Base-by-base conservation (phyloP, 2,329 filamentous ascomycete species). In the Tolypocladium sp. region DNA sequence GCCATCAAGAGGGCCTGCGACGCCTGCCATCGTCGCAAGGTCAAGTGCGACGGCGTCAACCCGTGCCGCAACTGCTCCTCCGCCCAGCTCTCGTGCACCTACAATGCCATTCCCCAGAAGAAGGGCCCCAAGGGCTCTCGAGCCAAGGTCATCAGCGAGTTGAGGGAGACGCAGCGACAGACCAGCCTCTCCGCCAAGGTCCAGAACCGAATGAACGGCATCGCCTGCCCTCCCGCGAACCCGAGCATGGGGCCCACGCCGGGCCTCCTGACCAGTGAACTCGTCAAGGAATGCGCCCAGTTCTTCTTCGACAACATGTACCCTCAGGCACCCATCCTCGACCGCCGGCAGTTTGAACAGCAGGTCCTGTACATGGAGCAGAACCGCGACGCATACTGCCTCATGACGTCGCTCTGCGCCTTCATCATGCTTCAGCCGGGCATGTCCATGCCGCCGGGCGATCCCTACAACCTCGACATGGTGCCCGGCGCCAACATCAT, bases 61-160 rank as follows among this genome's bases (percentile, higher is more conserved):
- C 87, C 88, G 25, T 91, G 88, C 72, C 81, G 83, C 61, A 89
- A 90, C 73, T 91, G 88, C 73, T 79, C 80, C 15, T 82, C 86
- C 9, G 85, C 87, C 8, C 81, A 85, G 67, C 77, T 90, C 22
- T 78, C 81, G 15, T 91, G 88, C 77, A 90, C 87, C 37, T 91
- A 90, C 79, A 86, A 89, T 74, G 85, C 86, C 40, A 84, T 90
- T 41, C 87, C 87, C 2, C 87, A 89, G 74, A 90, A 90, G 76
- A 90, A 90, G 71, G 88, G 88, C 1, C 88, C 87, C 51, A 90
- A 90, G 73, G 87, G 88, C 63, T 88, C 85, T 38, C 78, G 87
- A 61, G 88, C 88, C 56, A 91, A 90, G 72, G 86, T 91, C 60
- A 88, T 91, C 71, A 89, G 86, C 68, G 87, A 90, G 68, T 71